Evolutionary conservation across 2,329 filamentous ascomycete species (phyloP), one percentile per base, ranked within the genome.

Genomic region (Tolypocladium inflatum): DNA sequence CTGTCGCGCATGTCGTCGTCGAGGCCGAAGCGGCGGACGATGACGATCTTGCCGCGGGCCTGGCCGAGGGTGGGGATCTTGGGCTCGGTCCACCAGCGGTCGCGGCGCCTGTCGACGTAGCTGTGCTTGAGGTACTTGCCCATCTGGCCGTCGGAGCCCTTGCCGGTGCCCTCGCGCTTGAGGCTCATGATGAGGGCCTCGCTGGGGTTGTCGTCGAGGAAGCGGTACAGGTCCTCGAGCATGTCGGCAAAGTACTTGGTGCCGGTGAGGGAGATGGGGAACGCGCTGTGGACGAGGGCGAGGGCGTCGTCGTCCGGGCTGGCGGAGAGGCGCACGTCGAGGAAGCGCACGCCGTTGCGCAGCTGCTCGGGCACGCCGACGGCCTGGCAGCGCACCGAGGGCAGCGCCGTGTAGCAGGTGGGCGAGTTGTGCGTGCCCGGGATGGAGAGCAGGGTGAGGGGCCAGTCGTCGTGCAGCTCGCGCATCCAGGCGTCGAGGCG

Each of bases 401-500:
- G 94, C 6, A 97, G 81, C 15, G 94, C 92, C 54, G 84, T 81
- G 77, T 95, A 81, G 74, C 84, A 88, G 11, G 92, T 95, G 8
- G 94, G 90, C 21, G 89, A 90, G 75, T 99, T 97, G 78, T 99
- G 94, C 0, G 94, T 97, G 62, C 94, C 94, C 0, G 94, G 94
- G 62, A 97, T 94, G 55, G 89, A 94, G 55, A 99, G 83, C 3
- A 87, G 81, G 1, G 90, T 89, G 5, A 97, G 78, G 1, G 90
- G 85, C 55, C 84, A 87, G 23, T 85, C 80, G 66, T 92, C 83
- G 60, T 81, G 78, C 48, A 97, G 79, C 61, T 86, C 80, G 58
- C 79, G 74, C 92, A 97, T 97, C 94, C 94, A 96, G 56, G 79
- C 74, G 61, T 84, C 70, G 55, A 92, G 81, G 57, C 84, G 80